Conservation (phyloP, 202 grass and related monocot genomes). For the Panicum hallii region DNA sequence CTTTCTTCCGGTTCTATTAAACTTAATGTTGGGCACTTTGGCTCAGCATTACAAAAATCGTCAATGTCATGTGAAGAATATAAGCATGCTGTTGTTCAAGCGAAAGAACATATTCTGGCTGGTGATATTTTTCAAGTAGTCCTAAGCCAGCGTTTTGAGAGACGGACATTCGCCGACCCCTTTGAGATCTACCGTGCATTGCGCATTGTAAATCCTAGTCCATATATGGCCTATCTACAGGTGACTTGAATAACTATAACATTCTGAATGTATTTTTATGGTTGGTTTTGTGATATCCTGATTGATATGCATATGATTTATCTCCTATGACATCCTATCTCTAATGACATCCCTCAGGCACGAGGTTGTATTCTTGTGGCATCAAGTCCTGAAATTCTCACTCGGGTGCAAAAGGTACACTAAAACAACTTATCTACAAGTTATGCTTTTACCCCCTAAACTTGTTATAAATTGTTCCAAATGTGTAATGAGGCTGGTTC, state of each 20-base stretch:
- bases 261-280: background rate
- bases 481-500: background rate
- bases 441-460: background rate
- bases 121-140: slow-evolving; percentile 93
- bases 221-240: slow-evolving; percentile 91
- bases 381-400: slow-evolving; percentile 94
- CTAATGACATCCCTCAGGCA: slow-evolving; percentile 48
- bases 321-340: background rate
- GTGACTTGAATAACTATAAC: slow-evolving; percentile 34
- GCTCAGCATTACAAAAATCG: slow-evolving; percentile 59
- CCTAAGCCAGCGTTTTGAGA: slow-evolving; percentile 85
- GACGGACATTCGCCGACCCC: slow-evolving; percentile 73
- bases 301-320: slow-evolving; percentile 26
- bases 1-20: slow-evolving; percentile 72
- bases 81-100: slow-evolving; percentile 68
- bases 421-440: background rate
- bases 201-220: slow-evolving; percentile 87
- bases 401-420: slow-evolving; percentile 65
- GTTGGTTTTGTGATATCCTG: slow-evolving; percentile 16
- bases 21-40: slow-evolving; percentile 55
- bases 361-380: slow-evolving; percentile 87
- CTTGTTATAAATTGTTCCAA: background rate
- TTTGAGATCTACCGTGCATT: slow-evolving; percentile 92
- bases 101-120: slow-evolving; percentile 76
- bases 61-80: slow-evolving; percentile 74